Conservation (phyloP, 169 alveolate species). For the Plasmodium gaboni region DNA sequence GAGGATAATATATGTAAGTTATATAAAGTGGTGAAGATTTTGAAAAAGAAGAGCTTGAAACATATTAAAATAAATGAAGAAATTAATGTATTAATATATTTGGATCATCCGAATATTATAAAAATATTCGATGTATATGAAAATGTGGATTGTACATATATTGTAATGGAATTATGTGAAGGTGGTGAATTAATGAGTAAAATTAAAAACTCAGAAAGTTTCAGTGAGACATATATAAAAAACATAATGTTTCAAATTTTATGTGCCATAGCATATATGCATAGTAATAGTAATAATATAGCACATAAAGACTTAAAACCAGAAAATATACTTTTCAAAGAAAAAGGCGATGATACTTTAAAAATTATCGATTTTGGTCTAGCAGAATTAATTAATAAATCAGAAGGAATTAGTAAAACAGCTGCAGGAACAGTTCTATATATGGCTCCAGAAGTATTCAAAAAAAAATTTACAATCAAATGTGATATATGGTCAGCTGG, state of each 20-base stretch:
- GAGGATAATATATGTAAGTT: conserved; percentile 76
- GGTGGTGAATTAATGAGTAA: conserved; percentile 98
- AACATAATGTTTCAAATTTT: conserved; percentile 93
- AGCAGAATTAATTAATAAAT: conserved; percentile 80
- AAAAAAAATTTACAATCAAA: conserved; percentile 91
- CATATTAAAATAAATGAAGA: conserved; percentile 72
- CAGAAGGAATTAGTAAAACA: conserved; percentile 81
- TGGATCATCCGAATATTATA: conserved; percentile 94
- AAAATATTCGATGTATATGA: conserved; percentile 94
- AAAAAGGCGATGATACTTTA: conserved; percentile 79
- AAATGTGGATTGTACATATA: conserved; percentile 92
- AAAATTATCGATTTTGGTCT: conserved; percentile 85
- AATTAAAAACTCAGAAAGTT: conserved; percentile 91
- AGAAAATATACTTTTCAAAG: conserved; percentile 80
- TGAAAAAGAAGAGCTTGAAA: conserved; percentile 71
- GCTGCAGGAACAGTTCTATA: conserved; percentile 93
- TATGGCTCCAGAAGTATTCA: conserved; percentile 95
- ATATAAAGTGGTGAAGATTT: conserved; percentile 69
- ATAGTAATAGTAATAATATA: conserved; percentile 88
- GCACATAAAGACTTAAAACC: conserved; percentile 88
- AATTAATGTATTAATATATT: conserved; percentile 73
- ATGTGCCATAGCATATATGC: conserved; percentile 95
- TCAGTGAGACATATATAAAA: conserved; percentile 93
- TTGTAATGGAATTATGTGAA: conserved; percentile 94
- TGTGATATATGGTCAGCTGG: conserved; percentile 96